Base-by-base conservation (phyloP, 2,329 filamentous ascomycete species). In the Neonectria neomacrospora region DNA sequence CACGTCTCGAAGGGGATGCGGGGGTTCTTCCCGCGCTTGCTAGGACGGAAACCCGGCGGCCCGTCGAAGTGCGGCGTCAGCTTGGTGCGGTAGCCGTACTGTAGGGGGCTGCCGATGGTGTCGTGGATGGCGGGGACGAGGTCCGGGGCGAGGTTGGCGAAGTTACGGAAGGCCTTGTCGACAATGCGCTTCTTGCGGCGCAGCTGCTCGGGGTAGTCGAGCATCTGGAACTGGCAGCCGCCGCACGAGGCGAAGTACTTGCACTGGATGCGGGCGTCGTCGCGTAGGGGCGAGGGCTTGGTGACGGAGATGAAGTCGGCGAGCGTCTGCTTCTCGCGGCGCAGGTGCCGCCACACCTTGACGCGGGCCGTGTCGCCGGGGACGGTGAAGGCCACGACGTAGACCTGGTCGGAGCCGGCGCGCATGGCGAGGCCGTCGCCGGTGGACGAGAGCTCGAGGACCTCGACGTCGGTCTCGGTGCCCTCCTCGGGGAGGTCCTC, bases 161-260 rank as follows among this genome's bases (percentile, higher is more conserved):
- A 99, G 81, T 97, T 95, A 65, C 83, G 85, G 81, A 92, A 99
- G 8, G 96, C 96, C 75, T 96, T 96, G 74, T 97, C 92, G 48
- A 99, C 90, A 64, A 98, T 91, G 63, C 86, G 85, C 75, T 87
- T 89, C 83, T 99, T 99, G 79, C 95, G 90, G 47, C 83, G 84
- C 28, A 99, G 87, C 78, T 99, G 96, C 72, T 94, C 91, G 30
- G 86, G 80, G 78, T 98, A 98, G 58, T 93, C 88, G 67, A 99
- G 87, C 93, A 98, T 97, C 81, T 99, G 96, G 78, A 98, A 94
- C 80, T 99, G 96, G 76, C 96, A 99, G 32, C 96, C 96, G 10
- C 91, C 92, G 79, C 96, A 99, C 58, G 85, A 86, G 42, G 88
- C 83, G 75, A 99, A 99, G 83, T 99, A 98, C 71, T 88, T 86